phyloP scores from a whole-genome alignment of 768 basidiomycete species.

The Auriscalpium orientale region DNA sequence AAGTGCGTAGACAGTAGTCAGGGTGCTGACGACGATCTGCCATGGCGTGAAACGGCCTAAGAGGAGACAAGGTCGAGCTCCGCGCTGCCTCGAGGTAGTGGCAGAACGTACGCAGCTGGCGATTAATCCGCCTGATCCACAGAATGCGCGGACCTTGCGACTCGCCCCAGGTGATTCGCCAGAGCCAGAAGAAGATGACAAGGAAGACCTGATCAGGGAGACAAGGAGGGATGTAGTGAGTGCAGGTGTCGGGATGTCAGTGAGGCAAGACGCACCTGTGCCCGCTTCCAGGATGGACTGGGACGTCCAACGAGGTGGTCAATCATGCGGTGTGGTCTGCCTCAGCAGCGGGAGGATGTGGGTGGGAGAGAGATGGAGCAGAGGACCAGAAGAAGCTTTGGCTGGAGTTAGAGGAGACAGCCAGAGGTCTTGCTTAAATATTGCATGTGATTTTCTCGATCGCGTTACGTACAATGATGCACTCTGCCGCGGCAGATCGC shows the following conservation, averaged over 20 bases:
- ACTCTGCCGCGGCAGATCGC: too few relatives aligned
- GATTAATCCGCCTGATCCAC: slow-evolving; percentile 55
- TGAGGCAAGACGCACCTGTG: slow-evolving; percentile 45
- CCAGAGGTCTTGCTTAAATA: too few relatives aligned
- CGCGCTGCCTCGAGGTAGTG: neutral
- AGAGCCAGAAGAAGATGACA: slow-evolving; percentile 88
- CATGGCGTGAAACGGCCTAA: slow-evolving; percentile 86
- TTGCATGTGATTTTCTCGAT: slow-evolving; percentile 18
- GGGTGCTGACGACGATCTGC: slow-evolving; percentile 83
- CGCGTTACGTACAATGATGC: neutral
- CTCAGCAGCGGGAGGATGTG: slow-evolving; percentile 1
- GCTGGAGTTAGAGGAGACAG: too few relatives aligned
- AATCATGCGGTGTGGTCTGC: slow-evolving; percentile 51
- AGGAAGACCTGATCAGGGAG: slow-evolving; percentile 61
- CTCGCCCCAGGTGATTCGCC: slow-evolving; percentile 63
- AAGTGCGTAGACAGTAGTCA: slow-evolving; percentile 78
- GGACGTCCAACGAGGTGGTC: slow-evolving; percentile 89
- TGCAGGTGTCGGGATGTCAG: neutral
- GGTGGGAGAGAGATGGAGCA: slow-evolving; percentile 3
- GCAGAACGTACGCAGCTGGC: slow-evolving; percentile 43
- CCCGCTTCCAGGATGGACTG: slow-evolving; percentile 82
- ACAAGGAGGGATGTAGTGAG: neutral
- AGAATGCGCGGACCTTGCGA: slow-evolving; percentile 58
- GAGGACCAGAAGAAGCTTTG: neutral
- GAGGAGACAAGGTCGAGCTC: neutral